phyloP scores from a whole-genome alignment of 1,284 basidiomycete species.

The Malassezia furfur region DNA sequence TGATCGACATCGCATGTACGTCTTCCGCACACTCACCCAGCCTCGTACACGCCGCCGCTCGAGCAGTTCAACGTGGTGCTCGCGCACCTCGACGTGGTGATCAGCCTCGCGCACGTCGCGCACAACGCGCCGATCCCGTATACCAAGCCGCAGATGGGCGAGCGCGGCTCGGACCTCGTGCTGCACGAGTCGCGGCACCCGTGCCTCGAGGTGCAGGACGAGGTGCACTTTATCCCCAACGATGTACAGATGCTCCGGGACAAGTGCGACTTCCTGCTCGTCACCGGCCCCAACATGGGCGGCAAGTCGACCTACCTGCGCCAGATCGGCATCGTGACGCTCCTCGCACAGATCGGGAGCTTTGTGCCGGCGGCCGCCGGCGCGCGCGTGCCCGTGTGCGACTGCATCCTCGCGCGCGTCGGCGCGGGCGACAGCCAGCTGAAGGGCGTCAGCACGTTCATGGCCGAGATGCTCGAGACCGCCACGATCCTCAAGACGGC shows the following conservation, averaged over 20 bases:
- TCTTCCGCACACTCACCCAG: constrained; percentile 55
- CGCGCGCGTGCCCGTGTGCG: constrained; percentile 81
- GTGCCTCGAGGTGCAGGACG: constrained; percentile 91
- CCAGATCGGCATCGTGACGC: constrained; percentile 78
- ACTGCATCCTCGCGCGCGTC: constrained; percentile 89
- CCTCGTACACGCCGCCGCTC: constrained; percentile 57
- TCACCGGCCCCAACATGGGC: constrained; percentile 55
- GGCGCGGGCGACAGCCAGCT: constrained; percentile 95
- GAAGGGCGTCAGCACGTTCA: constrained; percentile 96
- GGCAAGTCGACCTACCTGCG: constrained; percentile 41
- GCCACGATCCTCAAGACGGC: constrained; percentile 86
- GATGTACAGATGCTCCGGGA: constrained; percentile 75
- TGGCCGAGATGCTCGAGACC: constrained; percentile 98
- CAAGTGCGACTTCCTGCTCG: constrained; percentile 75
- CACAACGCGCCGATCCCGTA: constrained; percentile 77
- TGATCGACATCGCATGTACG: constrained; percentile 70
- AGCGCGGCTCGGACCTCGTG: constrained; percentile 27
- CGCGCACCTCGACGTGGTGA: constrained; percentile 81
- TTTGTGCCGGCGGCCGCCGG: constrained; percentile 65
- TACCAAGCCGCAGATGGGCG: constrained; percentile 60
- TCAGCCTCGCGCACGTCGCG: constrained; percentile 80
- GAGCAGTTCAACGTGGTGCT: constrained; percentile 79
- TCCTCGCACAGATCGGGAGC: constrained; percentile 90
- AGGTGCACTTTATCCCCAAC: constrained; percentile 88
- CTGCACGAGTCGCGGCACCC: constrained; percentile 61